phyloP scores from a whole-genome alignment of 345 rosid species.

The Turnera subulata region DNA sequence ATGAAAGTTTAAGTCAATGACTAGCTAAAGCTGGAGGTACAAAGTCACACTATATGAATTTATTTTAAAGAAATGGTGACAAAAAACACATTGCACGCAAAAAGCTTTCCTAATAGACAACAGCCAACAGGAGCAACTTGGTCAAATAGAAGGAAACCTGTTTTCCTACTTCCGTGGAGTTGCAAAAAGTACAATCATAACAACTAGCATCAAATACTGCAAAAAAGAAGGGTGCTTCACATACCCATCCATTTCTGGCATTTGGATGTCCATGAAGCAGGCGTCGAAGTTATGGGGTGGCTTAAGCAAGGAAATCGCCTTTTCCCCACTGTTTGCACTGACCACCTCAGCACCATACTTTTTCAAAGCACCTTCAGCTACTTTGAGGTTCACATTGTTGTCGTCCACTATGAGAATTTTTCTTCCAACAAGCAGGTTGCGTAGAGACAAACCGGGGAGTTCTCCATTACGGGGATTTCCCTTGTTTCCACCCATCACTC shows the following conservation, averaged over 20 bases:
- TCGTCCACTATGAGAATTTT: conserved; percentile 85
- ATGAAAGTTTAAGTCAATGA: too few relatives aligned
- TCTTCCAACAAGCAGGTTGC: conserved; percentile 67
- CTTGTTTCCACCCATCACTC: conserved; percentile 67
- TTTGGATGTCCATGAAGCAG: conserved; percentile 99
- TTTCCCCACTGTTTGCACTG: conserved; percentile 56
- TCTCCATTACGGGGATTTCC: conserved; percentile 57
- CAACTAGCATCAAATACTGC: too few relatives aligned
- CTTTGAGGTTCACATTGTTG: conserved; percentile 77
- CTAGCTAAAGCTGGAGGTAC: too few relatives aligned
- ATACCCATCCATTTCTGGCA: conserved; percentile 99
- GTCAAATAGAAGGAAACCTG: background rate
- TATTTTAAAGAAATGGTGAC: too few relatives aligned
- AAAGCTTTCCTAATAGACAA: background rate
- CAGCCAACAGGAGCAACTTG: conserved; percentile 2
- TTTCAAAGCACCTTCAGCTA: conserved; percentile 88
- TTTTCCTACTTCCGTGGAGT: too few relatives aligned
- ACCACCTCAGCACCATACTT: conserved; percentile 94
- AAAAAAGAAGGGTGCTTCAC: conserved; percentile 4
- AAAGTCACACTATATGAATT: too few relatives aligned
- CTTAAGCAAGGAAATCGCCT: conserved; percentile 55
- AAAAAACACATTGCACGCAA: background rate
- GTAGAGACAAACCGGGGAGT: conserved; percentile 46
- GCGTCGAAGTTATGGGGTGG: conserved; percentile 89
- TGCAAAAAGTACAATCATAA: too few relatives aligned